Evolutionary conservation across 306 rosid species (phyloP).

Genomic region (Delonix regia): DNA sequence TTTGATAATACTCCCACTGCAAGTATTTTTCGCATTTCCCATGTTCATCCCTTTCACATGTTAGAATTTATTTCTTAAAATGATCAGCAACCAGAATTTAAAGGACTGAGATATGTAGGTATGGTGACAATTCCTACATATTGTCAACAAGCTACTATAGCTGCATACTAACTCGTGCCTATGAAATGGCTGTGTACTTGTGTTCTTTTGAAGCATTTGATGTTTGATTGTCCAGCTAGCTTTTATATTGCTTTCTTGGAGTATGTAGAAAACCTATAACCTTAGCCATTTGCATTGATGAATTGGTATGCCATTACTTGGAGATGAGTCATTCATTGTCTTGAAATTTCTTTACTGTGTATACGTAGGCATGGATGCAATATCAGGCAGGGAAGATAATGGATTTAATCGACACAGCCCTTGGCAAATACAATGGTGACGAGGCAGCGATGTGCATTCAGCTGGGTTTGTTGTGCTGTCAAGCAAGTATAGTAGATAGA

Average conservation of each 20-base stretch:
- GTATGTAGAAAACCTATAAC: not conserved
- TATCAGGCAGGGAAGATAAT: slow-evolving; percentile 50
- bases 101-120: not conserved
- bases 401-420: slow-evolving; percentile 54
- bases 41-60: not conserved
- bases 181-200: not conserved
- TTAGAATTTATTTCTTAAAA: not conserved
- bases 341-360: not conserved
- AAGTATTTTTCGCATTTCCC: not conserved
- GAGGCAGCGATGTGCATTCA: slow-evolving; percentile 79
- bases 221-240: not conserved
- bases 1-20: not conserved
- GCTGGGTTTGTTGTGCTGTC: slow-evolving; percentile 69
- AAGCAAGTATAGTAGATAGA: slow-evolving; percentile 49
- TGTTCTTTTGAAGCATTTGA: not conserved
- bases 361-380: slow-evolving; percentile 61
- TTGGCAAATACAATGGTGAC: slow-evolving; percentile 47
- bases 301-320: not conserved
- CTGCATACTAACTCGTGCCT: not conserved
- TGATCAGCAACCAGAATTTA: not conserved
- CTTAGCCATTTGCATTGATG: not conserved
- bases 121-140: not conserved
- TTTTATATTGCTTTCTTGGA: not conserved
- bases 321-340: not conserved
- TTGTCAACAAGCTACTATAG: not conserved